Evolutionary conservation across 2,329 filamentous ascomycete species (phyloP).

Genomic region (Chaetomium sp.): DNA sequence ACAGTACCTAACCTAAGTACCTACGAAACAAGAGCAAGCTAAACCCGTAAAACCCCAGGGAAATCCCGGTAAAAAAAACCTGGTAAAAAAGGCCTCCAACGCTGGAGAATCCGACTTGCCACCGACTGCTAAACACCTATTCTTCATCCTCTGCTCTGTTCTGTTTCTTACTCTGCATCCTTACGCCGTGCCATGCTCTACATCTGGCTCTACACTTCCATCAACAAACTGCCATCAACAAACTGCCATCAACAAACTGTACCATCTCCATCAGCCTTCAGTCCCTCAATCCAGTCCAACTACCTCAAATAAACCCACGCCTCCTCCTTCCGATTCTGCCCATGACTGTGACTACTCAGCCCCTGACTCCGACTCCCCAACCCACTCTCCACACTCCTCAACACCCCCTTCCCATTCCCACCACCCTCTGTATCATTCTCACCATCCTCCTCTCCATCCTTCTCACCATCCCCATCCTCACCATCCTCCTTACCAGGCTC

Average conservation of each 20-base stretch:
- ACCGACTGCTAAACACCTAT: no score
- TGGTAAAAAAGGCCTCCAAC: no score
- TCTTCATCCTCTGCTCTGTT: no score
- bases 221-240: neutral
- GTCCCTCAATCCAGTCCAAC: neutral
- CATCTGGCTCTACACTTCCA: no score
- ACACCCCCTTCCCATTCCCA: neutral
- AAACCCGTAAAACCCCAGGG: no score
- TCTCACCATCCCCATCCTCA: neutral
- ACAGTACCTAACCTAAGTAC: no score
- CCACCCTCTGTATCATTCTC: constrained; percentile 13
- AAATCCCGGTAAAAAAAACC: no score
- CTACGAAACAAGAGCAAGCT: no score
- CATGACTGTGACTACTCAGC: constrained; percentile 6
- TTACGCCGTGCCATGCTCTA: no score
- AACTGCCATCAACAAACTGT: neutral
- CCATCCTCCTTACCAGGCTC: neutral
- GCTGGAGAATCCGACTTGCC: no score
- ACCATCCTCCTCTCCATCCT: constrained; percentile 2
- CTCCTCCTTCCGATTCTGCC: constrained; percentile 2
- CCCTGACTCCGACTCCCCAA: constrained; percentile 1
- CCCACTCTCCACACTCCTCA: neutral
- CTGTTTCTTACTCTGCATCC: no score
- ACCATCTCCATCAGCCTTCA: neutral
- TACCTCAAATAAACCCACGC: constrained; percentile 17